A percentile compares a stretch with the other conserved stretches of the same genome.
Evolutionary conservation across 768 basidiomycete species (phyloP).

Genomic region (Lentinula raphanica): DNA sequence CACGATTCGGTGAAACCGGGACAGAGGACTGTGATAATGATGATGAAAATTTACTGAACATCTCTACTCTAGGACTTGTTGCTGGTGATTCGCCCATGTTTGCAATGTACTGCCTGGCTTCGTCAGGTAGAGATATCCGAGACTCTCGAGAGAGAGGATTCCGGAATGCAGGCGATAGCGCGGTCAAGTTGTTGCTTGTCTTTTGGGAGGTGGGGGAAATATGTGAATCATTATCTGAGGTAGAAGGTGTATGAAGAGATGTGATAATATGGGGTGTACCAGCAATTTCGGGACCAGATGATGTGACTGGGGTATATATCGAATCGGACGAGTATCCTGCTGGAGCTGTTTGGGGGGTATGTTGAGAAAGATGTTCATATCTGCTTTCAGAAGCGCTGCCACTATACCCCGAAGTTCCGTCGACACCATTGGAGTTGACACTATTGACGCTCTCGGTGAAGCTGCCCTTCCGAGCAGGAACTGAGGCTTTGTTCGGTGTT

Average conservation of each 20-base stretch:
- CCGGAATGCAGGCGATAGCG: constrained; percentile 13
- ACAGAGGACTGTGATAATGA: constrained; percentile 5
- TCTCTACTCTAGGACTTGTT: constrained; percentile 44
- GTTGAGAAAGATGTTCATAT: neutral
- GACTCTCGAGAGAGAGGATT: constrained; percentile 51
- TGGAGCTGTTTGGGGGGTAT: constrained; percentile 8
- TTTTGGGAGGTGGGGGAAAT: constrained; percentile 14
- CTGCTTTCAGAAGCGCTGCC: neutral
- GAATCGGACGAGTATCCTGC: constrained; percentile 7
- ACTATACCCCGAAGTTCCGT: constrained; percentile 14
- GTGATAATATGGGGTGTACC: constrained; percentile 14
- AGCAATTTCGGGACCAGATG: constrained; percentile 11
- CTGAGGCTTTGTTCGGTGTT: neutral
- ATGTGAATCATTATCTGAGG: constrained; percentile 15
- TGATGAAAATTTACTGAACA: constrained; percentile 18
- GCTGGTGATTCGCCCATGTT: constrained; percentile 62
- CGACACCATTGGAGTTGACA: constrained; percentile 14
- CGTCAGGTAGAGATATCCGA: constrained; percentile 67
- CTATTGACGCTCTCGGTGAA: constrained; percentile 32
- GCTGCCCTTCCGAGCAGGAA: constrained; percentile 31
- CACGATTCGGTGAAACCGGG: constrained; percentile 8
- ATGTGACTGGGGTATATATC: constrained; percentile 11
- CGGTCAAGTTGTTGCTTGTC: constrained; percentile 25
- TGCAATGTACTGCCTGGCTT: constrained; percentile 68
- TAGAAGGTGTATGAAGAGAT: constrained; percentile 13